Evolutionary conservation across 2,329 filamentous ascomycete species (phyloP).

Genomic region (Diaporthe sp.): DNA sequence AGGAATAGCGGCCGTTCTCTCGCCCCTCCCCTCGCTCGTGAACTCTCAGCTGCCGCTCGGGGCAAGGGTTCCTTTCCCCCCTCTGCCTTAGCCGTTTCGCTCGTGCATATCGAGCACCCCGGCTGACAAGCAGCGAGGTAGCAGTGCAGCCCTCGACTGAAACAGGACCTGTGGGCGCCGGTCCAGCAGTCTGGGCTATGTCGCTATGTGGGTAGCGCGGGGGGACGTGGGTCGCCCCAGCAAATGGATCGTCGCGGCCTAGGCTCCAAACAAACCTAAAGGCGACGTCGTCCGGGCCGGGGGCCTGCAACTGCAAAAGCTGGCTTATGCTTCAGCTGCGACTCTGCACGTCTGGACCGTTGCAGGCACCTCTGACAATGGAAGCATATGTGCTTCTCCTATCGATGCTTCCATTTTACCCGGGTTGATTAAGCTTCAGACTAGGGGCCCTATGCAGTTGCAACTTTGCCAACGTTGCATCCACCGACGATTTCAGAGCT

Average conservation of each 20-base stretch:
- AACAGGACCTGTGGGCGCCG: slow-evolving; percentile 1
- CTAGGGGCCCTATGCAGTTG: slow-evolving; percentile 11
- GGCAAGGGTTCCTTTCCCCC: slow-evolving; percentile 20
- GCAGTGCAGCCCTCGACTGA: slow-evolving; percentile 22
- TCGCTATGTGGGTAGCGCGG: slow-evolving; percentile 10
- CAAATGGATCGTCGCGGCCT: slow-evolving; percentile 10
- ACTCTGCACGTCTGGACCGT: slow-evolving; percentile 27
- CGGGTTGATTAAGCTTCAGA: slow-evolving; percentile 7
- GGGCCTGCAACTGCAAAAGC: slow-evolving; percentile 4
- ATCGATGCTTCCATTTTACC: slow-evolving; percentile 22
- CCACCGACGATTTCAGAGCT: background rate
- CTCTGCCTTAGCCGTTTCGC: slow-evolving; percentile 30
- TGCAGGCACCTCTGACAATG: slow-evolving; percentile 7
- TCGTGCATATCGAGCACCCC: slow-evolving; percentile 20
- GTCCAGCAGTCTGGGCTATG: slow-evolving; percentile 11
- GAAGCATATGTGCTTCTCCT: slow-evolving; percentile 19
- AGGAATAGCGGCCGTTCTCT: background rate
- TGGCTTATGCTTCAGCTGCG: slow-evolving; percentile 20
- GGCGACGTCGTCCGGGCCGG: slow-evolving; percentile 18
- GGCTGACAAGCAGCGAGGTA: slow-evolving; percentile 18
- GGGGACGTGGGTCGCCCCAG: slow-evolving; percentile 28
- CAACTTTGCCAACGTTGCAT: slow-evolving; percentile 9
- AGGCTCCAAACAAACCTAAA: slow-evolving; percentile 16
- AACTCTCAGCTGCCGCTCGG: slow-evolving; percentile 23
- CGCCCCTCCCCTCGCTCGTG: background rate